Percentiles rank a stretch among this genome's conserved stretches.
These are phyloP conservation scores for Podila verticillata DNA, from an alignment of 192 early-diverging fungal species.

Conservation along the genomic window DNA sequence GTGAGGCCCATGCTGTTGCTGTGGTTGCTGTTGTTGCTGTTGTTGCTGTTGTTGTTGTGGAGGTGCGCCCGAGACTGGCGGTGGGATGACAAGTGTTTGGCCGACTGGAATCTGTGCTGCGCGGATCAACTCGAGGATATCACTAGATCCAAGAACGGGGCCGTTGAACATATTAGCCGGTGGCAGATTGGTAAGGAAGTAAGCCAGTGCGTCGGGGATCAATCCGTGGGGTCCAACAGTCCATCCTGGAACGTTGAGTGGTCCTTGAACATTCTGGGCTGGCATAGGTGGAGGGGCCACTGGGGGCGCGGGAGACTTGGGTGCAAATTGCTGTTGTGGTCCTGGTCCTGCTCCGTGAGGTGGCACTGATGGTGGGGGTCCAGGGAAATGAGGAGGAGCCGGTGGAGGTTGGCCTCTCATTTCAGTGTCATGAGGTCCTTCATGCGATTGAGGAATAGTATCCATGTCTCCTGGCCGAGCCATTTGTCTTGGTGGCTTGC, in stretches of 20 bases:
- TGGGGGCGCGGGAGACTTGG: constrained; percentile 22
- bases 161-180: constrained; percentile 55
- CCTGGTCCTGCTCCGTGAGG: constrained; percentile 17
- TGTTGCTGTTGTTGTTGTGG: background rate
- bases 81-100: constrained; percentile 41
- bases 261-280: constrained; percentile 5
- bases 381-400: background rate
- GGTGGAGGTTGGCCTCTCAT: constrained; percentile 21
- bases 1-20: background rate
- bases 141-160: constrained; percentile 47
- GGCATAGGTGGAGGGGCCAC: constrained; percentile 23
- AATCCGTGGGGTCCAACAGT: constrained; percentile 38
- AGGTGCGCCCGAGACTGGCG: constrained; percentile 17
- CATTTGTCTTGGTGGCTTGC: constrained; percentile 4
- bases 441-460: constrained; percentile 23
- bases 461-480: constrained; percentile 46
- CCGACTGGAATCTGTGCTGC: constrained; percentile 51
- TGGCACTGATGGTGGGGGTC: constrained; percentile 3
- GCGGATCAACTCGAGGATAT: constrained; percentile 56
- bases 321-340: constrained; percentile 8
- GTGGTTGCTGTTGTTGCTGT: constrained; percentile 2
- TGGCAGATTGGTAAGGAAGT: constrained; percentile 58
- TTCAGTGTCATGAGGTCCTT: constrained; percentile 17
- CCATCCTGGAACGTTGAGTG: constrained; percentile 33
- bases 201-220: constrained; percentile 58